Conservation (phyloP, 495 filamentous ascomycete species). For the Staphylotrichum longicolle region DNA sequence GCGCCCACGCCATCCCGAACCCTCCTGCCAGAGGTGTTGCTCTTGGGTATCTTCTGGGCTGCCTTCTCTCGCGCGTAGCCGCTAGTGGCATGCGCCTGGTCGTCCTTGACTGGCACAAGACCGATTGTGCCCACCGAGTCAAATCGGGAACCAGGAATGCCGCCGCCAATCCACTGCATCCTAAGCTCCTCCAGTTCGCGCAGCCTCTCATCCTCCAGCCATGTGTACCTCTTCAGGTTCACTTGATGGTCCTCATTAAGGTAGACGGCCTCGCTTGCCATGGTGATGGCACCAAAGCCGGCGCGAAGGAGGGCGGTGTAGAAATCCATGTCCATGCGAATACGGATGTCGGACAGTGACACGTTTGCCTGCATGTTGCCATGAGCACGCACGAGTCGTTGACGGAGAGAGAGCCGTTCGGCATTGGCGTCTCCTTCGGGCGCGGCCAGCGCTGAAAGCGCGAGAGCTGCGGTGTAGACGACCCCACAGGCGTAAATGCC, state of each 20-base stretch:
- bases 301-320: constrained; percentile 84
- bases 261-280: constrained; percentile 93
- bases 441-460: constrained; percentile 70
- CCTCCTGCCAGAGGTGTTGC: constrained; percentile 34
- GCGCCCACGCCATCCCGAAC: constrained; percentile 70
- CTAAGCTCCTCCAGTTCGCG: constrained; percentile 59
- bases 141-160: constrained; percentile 44
- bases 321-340: constrained; percentile 88
- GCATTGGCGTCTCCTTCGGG: constrained; percentile 31
- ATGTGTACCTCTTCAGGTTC: constrained; percentile 73
- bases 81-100: constrained; percentile 42
- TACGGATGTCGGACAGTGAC: constrained; percentile 71
- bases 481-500: constrained; percentile 70
- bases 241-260: constrained; percentile 84
- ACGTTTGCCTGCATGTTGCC: constrained; percentile 90
- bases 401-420: constrained; percentile 34
- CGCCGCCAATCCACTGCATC: constrained; percentile 49
- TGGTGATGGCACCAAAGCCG: constrained; percentile 82
- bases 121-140: constrained; percentile 53
- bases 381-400: constrained; percentile 63
- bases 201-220: constrained; percentile 83
- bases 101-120: constrained; percentile 48
- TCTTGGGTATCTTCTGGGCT: constrained; percentile 51
- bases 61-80: constrained; percentile 71
- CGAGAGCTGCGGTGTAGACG: constrained; percentile 75